Evolutionary conservation across 495 filamentous ascomycete species (phyloP).

Genomic region (Mycothermus thermophilus): DNA sequence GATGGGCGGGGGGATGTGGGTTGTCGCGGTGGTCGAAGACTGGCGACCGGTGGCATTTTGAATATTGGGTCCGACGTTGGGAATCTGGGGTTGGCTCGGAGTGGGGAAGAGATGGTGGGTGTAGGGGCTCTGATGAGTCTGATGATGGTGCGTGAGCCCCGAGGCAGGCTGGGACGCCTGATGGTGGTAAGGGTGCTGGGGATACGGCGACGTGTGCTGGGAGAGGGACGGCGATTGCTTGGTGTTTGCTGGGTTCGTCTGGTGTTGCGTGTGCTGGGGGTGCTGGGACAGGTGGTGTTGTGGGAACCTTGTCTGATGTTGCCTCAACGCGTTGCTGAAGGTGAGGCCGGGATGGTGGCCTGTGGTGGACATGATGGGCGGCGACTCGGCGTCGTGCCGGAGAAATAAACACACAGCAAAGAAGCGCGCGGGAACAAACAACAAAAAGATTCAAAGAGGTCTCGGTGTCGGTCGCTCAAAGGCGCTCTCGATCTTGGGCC

Average conservation of each 20-base stretch:
- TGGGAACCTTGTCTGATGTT: conserved; percentile 14
- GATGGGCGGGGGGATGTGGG: no score
- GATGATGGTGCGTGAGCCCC: no score
- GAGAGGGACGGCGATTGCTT: conserved; percentile 25
- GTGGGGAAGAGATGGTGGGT: conserved; percentile 18
- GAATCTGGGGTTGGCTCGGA: conserved; percentile 22
- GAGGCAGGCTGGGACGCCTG: conserved; percentile 6
- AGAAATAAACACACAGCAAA: conserved; percentile 5
- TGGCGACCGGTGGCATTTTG: conserved; percentile 10
- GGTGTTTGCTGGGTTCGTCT: conserved; percentile 16
- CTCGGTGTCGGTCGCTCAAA: no score
- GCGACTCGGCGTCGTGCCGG: conserved; percentile 3
- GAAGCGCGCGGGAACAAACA: no score
- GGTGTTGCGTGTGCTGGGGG: conserved; percentile 15
- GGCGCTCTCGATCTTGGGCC: conserved; percentile 4
- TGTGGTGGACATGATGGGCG: conserved; percentile 17
- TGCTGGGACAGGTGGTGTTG: conserved; percentile 14
- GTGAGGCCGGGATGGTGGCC: conserved; percentile 20
- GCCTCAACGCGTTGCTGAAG: conserved; percentile 10
- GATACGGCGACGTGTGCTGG: conserved; percentile 23
- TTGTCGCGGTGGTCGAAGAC: conserved; percentile 10
- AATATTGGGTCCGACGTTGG: conserved; percentile 13
- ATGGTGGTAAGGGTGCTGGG: conserved; percentile 4
- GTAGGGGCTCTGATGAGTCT: conserved; percentile 6
- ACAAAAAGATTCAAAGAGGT: no score